phyloP scores from a whole-genome alignment of 257 asterid species.

The Solanum sitiens region DNA sequence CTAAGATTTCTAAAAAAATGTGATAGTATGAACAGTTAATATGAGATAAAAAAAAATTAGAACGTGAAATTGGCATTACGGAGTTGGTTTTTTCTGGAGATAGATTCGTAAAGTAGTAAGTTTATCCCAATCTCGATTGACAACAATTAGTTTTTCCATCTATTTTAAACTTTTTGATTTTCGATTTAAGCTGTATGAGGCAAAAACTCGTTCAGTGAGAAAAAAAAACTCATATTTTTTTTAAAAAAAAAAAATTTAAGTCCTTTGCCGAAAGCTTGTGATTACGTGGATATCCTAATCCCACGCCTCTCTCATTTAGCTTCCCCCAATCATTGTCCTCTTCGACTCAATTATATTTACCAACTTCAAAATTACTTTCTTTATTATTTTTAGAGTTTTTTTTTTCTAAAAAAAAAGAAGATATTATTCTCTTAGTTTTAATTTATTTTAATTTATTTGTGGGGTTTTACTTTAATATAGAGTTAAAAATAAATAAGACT shows the following conservation, averaged over 20 bases:
- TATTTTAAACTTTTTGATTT: too few relatives aligned
- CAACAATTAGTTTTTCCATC: too few relatives aligned
- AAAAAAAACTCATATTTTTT: slow-evolving; percentile 9
- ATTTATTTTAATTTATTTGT: too few relatives aligned
- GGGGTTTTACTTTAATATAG: too few relatives aligned
- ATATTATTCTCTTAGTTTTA: too few relatives aligned
- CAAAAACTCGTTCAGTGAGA: background rate
- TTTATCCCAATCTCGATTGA: rapidly evolving
- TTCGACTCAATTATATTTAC: background rate
- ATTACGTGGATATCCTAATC: background rate
- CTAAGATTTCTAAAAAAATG: too few relatives aligned
- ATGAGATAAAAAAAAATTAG: background rate
- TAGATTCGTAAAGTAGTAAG: background rate
- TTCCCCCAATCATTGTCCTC: background rate
- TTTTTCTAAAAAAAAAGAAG: rapidly evolving
- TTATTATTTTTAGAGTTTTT: background rate
- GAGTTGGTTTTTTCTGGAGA: rapidly evolving
- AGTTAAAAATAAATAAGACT: too few relatives aligned
- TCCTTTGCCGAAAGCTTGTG: slow-evolving; percentile 54
- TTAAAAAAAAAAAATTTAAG: background rate
- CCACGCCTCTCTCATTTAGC: background rate
- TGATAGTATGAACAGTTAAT: background rate
- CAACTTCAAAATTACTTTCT: background rate
- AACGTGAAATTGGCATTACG: rapidly evolving
- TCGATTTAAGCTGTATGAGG: background rate